Percentiles rank a stretch among this genome's conserved stretches.
Evolutionary conservation across 768 basidiomycete species (phyloP).

Genomic region (Russula griseocarnosa): DNA sequence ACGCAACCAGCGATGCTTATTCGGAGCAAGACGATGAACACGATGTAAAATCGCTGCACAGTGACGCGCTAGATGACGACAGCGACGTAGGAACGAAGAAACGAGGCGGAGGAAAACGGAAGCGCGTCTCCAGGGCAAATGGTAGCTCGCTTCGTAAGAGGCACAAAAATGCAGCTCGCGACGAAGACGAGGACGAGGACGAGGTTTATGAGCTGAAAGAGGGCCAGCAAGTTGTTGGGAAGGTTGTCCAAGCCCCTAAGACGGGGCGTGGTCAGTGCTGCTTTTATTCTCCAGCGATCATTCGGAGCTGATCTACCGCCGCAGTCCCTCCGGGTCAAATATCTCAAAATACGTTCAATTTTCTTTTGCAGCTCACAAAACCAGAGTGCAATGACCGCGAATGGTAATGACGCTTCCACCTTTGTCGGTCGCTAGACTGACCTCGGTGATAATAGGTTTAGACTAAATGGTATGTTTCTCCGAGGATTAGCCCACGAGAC

Average conservation of each 20-base stretch:
- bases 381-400: slow-evolving; percentile 79
- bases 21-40: slow-evolving; percentile 31
- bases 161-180: slow-evolving; percentile 33
- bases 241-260: slow-evolving; percentile 75
- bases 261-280: slow-evolving; percentile 64
- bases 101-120: slow-evolving; percentile 31
- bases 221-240: slow-evolving; percentile 68
- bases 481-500: neutral
- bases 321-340: slow-evolving; percentile 80
- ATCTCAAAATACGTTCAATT: slow-evolving; percentile 81
- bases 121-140: slow-evolving; percentile 28
- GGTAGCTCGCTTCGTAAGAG: slow-evolving; percentile 27
- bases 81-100: slow-evolving; percentile 24
- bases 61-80: slow-evolving; percentile 39
- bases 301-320: neutral
- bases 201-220: slow-evolving; percentile 48
- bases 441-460: slow-evolving; percentile 57
- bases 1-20: slow-evolving; percentile 16
- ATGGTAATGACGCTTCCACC: slow-evolving; percentile 48
- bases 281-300: neutral
- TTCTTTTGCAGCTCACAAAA: slow-evolving; percentile 63
- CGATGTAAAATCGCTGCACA: slow-evolving; percentile 34
- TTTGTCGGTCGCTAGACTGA: neutral
- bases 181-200: slow-evolving; percentile 41
- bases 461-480: slow-evolving; percentile 55